Evolutionary conservation across 1,284 basidiomycete genomes (phyloP), one percentile per base, ranked within the genome.

Genomic region (Veloboletus limbatus): DNA sequence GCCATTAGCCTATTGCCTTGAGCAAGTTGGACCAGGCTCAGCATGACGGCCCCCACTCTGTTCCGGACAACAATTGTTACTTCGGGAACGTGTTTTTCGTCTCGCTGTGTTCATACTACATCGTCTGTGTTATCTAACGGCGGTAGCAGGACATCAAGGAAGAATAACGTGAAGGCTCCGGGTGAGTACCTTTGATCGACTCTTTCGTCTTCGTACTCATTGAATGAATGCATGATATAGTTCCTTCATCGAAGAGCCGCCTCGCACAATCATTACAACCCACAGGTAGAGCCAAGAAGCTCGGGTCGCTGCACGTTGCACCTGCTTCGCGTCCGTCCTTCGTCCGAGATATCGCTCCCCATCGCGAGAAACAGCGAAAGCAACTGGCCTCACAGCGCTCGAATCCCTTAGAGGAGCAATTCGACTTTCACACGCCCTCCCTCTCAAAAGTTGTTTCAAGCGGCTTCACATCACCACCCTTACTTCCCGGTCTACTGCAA

Each of bases 381-480:
- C 37, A 33, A 43, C 33, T 3, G n/a, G 11, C 27, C 27, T 27
- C 40, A 2, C 26, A 14, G n/a, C 49, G n/a, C 8, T 48, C 57
- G n/a, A 66, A 65, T 40, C 61, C 65, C 16, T 54, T 75, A 10
- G 62, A 57, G n/a, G 58, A 65, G 25, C 71, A 75, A 46, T 72
- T 76, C 18, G 72, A 73, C 50, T 55, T 67, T 16, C 63, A 66
- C 5, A 54, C 62, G 5, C 49, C 55, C 0, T 56, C 58, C 17
- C 45, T 65, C 4, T 37, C 57, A 2, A 35, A 41, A 3, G 30
- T 50, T 7, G 46, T 64, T 20, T 48, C 54, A 8, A 43, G 6
- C 26, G 20, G 35, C 11, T 88, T 89, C 62, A 61, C 74, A 0
- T 82, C 84, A 0, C 83, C 87, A 2, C 85, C 85, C 0, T 70